Evolutionary conservation across 768 basidiomycete genomes (phyloP).

Genomic region (Lepiota venenata): DNA sequence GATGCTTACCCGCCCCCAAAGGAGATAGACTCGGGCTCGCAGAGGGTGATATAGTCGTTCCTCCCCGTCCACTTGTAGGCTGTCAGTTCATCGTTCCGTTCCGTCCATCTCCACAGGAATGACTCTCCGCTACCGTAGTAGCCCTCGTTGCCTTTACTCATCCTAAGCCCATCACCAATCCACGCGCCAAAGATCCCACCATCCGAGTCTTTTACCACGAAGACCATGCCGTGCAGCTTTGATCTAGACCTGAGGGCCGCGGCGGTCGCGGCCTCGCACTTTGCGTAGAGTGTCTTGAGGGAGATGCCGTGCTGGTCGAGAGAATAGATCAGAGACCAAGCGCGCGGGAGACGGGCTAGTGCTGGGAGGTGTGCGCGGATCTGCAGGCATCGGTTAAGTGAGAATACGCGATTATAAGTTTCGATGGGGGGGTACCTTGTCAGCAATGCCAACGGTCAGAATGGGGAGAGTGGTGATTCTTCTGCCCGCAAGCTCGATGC

Average conservation of each 20-base stretch:
- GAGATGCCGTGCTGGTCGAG: slow-evolving; percentile 96
- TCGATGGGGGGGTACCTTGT: slow-evolving; percentile 39
- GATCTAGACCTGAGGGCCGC: slow-evolving; percentile 28
- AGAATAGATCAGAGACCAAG: slow-evolving; percentile 84
- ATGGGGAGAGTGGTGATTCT: slow-evolving; percentile 51
- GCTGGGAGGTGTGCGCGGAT: slow-evolving; percentile 72
- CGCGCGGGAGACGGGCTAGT: slow-evolving; percentile 61
- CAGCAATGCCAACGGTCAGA: slow-evolving; percentile 50
- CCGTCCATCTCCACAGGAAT: slow-evolving; percentile 76
- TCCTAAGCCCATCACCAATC: slow-evolving; percentile 68
- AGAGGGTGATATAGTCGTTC: slow-evolving; percentile 89
- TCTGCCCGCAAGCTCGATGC: slow-evolving; percentile 51
- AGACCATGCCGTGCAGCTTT: slow-evolving; percentile 36
- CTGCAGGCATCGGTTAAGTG: slow-evolving; percentile 31
- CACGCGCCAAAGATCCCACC: slow-evolving; percentile 79
- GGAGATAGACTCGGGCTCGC: slow-evolving; percentile 75
- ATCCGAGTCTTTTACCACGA: slow-evolving; percentile 59
- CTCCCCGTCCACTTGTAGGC: slow-evolving; percentile 83
- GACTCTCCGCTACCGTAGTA: slow-evolving; percentile 93
- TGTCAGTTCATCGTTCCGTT: slow-evolving; percentile 37
- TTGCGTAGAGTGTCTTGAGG: slow-evolving; percentile 79
- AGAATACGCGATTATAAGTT: background rate
- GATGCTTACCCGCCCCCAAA: slow-evolving; percentile 87
- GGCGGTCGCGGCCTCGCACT: slow-evolving; percentile 39
- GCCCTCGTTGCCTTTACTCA: slow-evolving; percentile 54